Evolutionary conservation across 805 yeast genomes (phyloP).

Genomic region (Saccharomycopsis sp.): DNA sequence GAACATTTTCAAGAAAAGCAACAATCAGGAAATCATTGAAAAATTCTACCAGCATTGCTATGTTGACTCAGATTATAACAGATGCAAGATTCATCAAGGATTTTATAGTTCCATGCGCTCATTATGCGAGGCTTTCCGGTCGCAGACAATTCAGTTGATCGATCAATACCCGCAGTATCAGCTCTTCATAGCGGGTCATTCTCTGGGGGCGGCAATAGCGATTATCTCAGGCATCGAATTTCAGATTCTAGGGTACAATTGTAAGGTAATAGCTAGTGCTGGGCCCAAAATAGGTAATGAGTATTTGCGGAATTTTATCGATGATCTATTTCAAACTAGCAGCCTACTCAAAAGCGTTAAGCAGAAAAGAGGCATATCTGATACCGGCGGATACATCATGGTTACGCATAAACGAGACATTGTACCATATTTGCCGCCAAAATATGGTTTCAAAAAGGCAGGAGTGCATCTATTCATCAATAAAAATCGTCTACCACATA

Average conservation of each 20-base stretch:
- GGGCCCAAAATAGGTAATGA: slow-evolving; percentile 61
- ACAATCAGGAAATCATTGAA: neutral
- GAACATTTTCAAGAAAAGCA: neutral
- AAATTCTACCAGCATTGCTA: neutral
- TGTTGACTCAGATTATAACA: slow-evolving; percentile 31
- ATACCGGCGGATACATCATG: slow-evolving; percentile 37
- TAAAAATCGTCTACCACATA: slow-evolving; percentile 31
- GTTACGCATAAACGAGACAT: slow-evolving; percentile 52
- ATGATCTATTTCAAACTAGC: slow-evolving; percentile 39
- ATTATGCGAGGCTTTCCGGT: slow-evolving; percentile 34
- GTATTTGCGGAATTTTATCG: slow-evolving; percentile 44
- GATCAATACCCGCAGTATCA: slow-evolving; percentile 40
- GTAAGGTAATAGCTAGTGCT: slow-evolving; percentile 54
- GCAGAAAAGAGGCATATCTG: slow-evolving; percentile 24
- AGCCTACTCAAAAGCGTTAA: slow-evolving; percentile 2
- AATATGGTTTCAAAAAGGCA: slow-evolving; percentile 33
- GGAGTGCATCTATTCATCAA: slow-evolving; percentile 46
- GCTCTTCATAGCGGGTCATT: slow-evolving; percentile 60
- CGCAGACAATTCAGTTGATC: slow-evolving; percentile 31
- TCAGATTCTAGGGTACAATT: slow-evolving; percentile 44
- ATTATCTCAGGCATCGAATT: slow-evolving; percentile 57
- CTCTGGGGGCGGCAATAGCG: slow-evolving; percentile 70
- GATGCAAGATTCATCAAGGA: slow-evolving; percentile 61
- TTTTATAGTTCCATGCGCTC: slow-evolving; percentile 42
- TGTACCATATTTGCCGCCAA: slow-evolving; percentile 48